These are phyloP conservation scores for Zymoseptoria ardabiliae DNA, from an alignment of 2,329 filamentous ascomycete genomes.

Conservation along the genomic window DNA sequence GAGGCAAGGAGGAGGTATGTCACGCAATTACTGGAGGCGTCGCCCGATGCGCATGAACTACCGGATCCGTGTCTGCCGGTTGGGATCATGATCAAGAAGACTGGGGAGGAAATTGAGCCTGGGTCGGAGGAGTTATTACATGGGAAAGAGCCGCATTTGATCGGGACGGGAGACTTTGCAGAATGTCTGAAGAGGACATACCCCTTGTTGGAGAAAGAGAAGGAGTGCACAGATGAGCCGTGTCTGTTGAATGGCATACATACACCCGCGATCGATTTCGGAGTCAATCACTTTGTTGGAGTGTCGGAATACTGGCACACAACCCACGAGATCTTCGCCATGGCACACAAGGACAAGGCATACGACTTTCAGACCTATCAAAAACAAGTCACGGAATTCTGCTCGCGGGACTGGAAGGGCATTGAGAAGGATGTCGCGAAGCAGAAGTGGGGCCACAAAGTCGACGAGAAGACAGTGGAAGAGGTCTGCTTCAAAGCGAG, in stretches of 20 bases:
- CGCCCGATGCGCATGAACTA: slow-evolving; percentile 61
- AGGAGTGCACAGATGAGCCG: slow-evolving; percentile 71
- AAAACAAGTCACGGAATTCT: slow-evolving; percentile 74
- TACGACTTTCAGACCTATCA: slow-evolving; percentile 93
- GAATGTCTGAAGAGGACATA: slow-evolving; percentile 77
- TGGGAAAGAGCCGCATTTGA: slow-evolving; percentile 47
- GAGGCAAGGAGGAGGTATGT: slow-evolving; percentile 82
- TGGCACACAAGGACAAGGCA: slow-evolving; percentile 65
- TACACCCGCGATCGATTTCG: slow-evolving; percentile 91
- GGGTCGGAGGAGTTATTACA: slow-evolving; percentile 36
- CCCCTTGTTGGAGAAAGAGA: slow-evolving; percentile 82
- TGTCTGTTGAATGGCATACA: slow-evolving; percentile 88
- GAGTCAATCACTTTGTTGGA: slow-evolving; percentile 94
- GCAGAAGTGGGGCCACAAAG: slow-evolving; percentile 67
- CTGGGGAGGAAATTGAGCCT: slow-evolving; percentile 54
- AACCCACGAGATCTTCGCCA: slow-evolving; percentile 85
- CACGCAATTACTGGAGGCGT: slow-evolving; percentile 63
- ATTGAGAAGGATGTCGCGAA: slow-evolving; percentile 61
- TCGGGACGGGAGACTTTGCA: slow-evolving; percentile 81
- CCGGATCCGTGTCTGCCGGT: slow-evolving; percentile 86
- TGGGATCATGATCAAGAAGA: slow-evolving; percentile 64
- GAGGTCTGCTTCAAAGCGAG: slow-evolving; percentile 97
- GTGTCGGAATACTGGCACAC: slow-evolving; percentile 99
- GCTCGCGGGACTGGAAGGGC: slow-evolving; percentile 69
- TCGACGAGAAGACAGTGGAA: slow-evolving; percentile 64